Conservation (phyloP, 331 rosid genomes). For the Rhamnella rubrinervis region DNA sequence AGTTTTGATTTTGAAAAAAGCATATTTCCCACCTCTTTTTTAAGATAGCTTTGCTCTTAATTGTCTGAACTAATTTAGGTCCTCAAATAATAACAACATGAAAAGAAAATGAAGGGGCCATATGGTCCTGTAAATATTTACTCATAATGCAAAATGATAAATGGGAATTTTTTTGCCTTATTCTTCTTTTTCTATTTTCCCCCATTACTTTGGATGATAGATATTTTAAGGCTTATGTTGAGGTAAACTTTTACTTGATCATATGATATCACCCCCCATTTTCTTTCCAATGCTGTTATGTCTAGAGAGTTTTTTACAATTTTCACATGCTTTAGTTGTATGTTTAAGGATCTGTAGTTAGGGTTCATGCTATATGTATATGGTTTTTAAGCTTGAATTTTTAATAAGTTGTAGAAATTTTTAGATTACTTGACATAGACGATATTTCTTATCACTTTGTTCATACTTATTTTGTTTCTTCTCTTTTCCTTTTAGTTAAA, state of each 20-base stretch:
- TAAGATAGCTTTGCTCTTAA: background rate
- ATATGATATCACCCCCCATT: background rate
- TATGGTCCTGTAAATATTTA: background rate
- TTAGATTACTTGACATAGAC: background rate
- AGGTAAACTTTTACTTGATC: background rate
- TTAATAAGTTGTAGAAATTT: background rate
- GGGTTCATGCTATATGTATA: background rate
- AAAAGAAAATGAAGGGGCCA: background rate
- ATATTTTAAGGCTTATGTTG: background rate
- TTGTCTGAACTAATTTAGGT: background rate
- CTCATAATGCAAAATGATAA: background rate
- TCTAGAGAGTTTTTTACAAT: background rate
- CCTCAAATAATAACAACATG: background rate
- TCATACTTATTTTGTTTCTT: background rate
- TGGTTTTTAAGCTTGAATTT: background rate
- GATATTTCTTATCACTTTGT: background rate
- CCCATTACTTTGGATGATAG: background rate
- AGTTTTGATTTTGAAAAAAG: conserved; percentile 24
- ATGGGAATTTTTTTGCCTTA: background rate
- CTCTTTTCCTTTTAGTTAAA: background rate
- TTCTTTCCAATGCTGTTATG: background rate
- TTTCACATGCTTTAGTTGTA: background rate
- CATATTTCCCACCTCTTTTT: background rate
- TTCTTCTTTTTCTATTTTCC: background rate
- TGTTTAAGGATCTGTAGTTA: background rate